Evolutionary conservation across 108 stramenopile species (phyloP).

Genomic region (Cyclotella choctawhatcheeana): DNA sequence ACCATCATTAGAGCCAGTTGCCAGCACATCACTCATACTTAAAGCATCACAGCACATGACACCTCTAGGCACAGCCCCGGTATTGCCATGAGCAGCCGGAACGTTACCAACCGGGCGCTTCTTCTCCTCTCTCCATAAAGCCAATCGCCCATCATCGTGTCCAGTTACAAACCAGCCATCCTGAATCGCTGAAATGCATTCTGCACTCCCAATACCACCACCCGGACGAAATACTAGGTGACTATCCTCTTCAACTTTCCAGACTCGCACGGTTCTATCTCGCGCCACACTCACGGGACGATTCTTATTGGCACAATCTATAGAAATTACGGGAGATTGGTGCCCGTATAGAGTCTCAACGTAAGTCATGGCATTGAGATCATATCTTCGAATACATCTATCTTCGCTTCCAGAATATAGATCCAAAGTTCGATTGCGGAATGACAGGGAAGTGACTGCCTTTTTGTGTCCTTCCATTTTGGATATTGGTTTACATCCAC

Average conservation of each 20-base stretch:
- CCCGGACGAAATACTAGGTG: conserved; percentile 95
- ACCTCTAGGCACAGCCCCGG: conserved; percentile 50
- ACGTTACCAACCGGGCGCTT: conserved; percentile 86
- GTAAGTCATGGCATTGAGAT: conserved; percentile 92
- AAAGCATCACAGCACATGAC: conserved; percentile 60
- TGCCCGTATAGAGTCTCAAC: conserved; percentile 99
- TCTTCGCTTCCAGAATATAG: conserved; percentile 94
- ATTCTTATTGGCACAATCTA: conserved; percentile 88
- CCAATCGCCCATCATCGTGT: conserved; percentile 92
- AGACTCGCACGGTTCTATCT: conserved; percentile 93
- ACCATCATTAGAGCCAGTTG: conserved; percentile 90
- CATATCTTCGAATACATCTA: conserved; percentile 91
- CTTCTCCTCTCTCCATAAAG: conserved; percentile 93
- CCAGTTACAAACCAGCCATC: conserved; percentile 96
- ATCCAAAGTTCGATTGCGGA: conserved; percentile 83
- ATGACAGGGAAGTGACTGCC: conserved; percentile 81
- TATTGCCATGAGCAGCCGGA: conserved; percentile 62
- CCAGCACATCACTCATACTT: conserved; percentile 76
- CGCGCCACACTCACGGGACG: conserved; percentile 87
- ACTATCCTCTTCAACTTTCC: conserved; percentile 97
- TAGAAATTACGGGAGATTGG: conserved; percentile 83
- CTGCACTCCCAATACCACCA: conserved; percentile 70
- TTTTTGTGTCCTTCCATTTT: conserved; percentile 89
- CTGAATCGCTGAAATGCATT: conserved; percentile 75
- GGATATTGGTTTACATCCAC: conserved; percentile 48